Evolutionary conservation across 2,329 filamentous ascomycete species (phyloP).

Genomic region (Fusarium tanahbumbuense): DNA sequence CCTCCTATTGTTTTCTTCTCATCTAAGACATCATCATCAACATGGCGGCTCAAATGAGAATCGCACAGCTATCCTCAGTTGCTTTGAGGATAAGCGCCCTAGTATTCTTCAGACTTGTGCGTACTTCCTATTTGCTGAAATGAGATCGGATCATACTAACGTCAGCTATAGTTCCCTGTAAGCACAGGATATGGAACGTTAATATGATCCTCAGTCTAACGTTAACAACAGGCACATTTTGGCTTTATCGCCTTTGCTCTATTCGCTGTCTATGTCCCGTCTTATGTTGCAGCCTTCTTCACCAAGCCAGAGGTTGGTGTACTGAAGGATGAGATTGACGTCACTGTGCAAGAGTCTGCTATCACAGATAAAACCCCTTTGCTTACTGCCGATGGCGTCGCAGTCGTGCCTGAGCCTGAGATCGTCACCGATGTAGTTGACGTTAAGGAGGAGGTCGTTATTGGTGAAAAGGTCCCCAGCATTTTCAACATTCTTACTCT

Average conservation of each 20-base stretch:
- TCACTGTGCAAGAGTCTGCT: constrained; percentile 63
- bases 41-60: constrained; percentile 49
- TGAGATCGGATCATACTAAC: constrained; percentile 23
- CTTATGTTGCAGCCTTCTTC: constrained; percentile 70
- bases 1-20: constrained; percentile 19
- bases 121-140: constrained; percentile 24
- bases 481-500: constrained; percentile 75
- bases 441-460: constrained; percentile 70
- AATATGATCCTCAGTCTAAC: constrained; percentile 29
- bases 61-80: constrained; percentile 52
- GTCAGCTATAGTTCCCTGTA: constrained; percentile 52
- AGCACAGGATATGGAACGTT: constrained; percentile 23
- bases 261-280: constrained; percentile 73
- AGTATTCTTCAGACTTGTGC: constrained; percentile 53
- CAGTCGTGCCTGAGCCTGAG: constrained; percentile 48
- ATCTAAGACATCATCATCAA: constrained; percentile 22
- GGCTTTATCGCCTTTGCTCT: constrained; percentile 69
- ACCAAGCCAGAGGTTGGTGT: constrained; percentile 68
- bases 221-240: constrained; percentile 50
- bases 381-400: constrained; percentile 49
- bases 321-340: constrained; percentile 70
- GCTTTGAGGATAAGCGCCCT: constrained; percentile 53
- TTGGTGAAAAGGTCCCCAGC: constrained; percentile 67
- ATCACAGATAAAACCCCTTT: constrained; percentile 44
- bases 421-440: constrained; percentile 65